Conservation (phyloP, 768 basidiomycete species). For the Tephrocybe rancida region DNA sequence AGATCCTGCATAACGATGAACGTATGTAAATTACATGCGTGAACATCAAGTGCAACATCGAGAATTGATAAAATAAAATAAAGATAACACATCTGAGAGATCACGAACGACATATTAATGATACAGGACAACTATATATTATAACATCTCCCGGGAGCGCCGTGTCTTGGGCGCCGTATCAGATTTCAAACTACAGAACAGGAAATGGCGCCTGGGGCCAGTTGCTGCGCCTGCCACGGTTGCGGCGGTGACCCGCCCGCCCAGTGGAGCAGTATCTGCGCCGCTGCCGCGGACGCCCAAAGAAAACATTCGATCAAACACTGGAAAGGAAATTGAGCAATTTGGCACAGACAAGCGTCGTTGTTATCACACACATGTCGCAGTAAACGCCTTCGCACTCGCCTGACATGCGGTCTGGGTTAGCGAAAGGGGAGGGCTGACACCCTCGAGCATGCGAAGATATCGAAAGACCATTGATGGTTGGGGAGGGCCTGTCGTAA, state of each 20-base stretch:
- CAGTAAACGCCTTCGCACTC: slow-evolving; percentile 87
- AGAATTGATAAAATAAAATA: too few relatives aligned
- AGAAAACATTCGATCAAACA: slow-evolving; percentile 90
- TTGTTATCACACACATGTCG: slow-evolving; percentile 59
- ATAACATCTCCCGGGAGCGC: slow-evolving; percentile 28
- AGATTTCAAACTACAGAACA: slow-evolving; percentile 76
- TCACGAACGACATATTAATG: too few relatives aligned
- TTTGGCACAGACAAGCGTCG: not conserved
- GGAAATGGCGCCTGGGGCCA: slow-evolving; percentile 82
- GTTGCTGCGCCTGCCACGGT: slow-evolving; percentile 62
- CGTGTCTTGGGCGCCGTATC: slow-evolving; percentile 45
- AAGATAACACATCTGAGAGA: too few relatives aligned
- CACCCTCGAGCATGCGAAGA: slow-evolving; percentile 86
- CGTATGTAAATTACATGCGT: not conserved
- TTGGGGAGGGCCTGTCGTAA: slow-evolving; percentile 69
- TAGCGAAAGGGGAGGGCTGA: slow-evolving; percentile 85
- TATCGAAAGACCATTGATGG: slow-evolving; percentile 94
- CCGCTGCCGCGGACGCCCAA: slow-evolving; percentile 81
- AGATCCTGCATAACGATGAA: not conserved
- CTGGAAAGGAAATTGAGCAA: slow-evolving; percentile 37
- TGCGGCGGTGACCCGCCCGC: slow-evolving; percentile 64
- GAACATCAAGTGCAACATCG: too few relatives aligned
- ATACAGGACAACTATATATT: too few relatives aligned
- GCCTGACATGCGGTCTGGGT: slow-evolving; percentile 89
- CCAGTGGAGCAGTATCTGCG: slow-evolving; percentile 61